Base-by-base conservation (phyloP, 495 filamentous ascomycete species). In the Podospora bellae-mahoneyi region DNA sequence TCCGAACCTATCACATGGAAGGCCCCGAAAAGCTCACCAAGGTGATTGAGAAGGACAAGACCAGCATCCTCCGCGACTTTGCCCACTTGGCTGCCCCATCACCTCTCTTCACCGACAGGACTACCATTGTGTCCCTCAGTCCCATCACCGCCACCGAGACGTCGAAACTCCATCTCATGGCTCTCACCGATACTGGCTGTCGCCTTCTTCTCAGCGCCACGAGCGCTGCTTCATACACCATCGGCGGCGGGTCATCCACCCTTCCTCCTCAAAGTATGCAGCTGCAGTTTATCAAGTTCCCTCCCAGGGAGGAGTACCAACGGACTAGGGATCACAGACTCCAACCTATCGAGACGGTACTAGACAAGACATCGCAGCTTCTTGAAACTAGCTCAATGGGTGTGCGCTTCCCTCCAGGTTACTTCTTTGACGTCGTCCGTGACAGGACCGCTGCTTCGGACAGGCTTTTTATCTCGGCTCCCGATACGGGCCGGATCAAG, bases 261-360 rank as follows among this genome's bases (percentile, higher is more conserved):
- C 84, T 81, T 66, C 87, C 93, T 0, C 94, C 96, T 3, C 94
- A 90, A 62, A 97, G 92, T 79, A 97, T 99, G 93, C 94, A 97
- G 76, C 88, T 97, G 23, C 91, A 96, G 70, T 93, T 94, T 72
- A 89, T 98, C 76, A 96, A 94, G 72, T 96, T 97, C 65, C 96
- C 95, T 9, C 94, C 95, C 0, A 70, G 72, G 27, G 76, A 82
- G 57, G 62, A 23, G 65, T 68, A 64, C 3, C 16, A n/a, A 15
- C 73, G 75, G 23, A 5, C 54, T 23, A 28, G 68, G 19, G 34
- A 48, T 23, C 15, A 5, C 56, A 39, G 39, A 16, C 19, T 68
- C 70, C 64, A 68, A 67, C 39, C 39, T 48, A 48, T 48, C 9
- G 75, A 77, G n/a, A 71, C 76, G 6, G 27, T 74, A 3, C 69